Conservation (phyloP, 1,284 basidiomycete species). For the Gymnopus androsaceus region DNA sequence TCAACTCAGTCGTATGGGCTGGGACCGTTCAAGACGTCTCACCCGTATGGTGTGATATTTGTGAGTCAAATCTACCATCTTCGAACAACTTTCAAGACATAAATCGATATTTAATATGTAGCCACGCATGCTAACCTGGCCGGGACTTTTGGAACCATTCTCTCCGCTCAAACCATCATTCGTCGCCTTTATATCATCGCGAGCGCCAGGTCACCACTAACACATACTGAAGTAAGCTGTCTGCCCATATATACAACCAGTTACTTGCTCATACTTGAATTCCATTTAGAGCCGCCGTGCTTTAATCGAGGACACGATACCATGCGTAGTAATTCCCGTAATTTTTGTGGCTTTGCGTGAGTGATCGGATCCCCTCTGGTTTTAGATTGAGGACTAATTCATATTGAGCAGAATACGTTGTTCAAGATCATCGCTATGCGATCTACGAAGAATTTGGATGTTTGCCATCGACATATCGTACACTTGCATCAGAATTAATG, state of each 20-base stretch:
- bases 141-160: conserved; percentile 32
- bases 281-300: conserved; percentile 37
- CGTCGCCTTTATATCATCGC: conserved; percentile 50
- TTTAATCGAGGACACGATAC: conserved; percentile 43
- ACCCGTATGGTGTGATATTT: conserved; percentile 18
- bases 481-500: conserved; percentile 44
- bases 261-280: not conserved
- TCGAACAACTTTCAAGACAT: not conserved
- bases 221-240: conserved; percentile 34
- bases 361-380: conserved; percentile 21
- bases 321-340: conserved; percentile 45
- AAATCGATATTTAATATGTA: not conserved
- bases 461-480: conserved; percentile 43
- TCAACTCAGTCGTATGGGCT: conserved; percentile 38
- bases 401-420: conserved; percentile 40
- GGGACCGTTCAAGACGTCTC: conserved; percentile 1
- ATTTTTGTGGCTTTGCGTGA: conserved; percentile 45
- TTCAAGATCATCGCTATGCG: conserved; percentile 57
- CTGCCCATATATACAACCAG: not conserved
- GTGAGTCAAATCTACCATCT: conserved; percentile 2
- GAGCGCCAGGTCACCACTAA: conserved; percentile 32
- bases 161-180: conserved; percentile 36
- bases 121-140: conserved; percentile 31
- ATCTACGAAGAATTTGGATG: conserved; percentile 63
- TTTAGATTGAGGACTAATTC: not conserved